Percentiles rank a stretch among this genome's conserved stretches.
These are phyloP conservation scores for Fusarium humuli DNA, from an alignment of 2,329 filamentous ascomycete species.

Conservation along the genomic window DNA sequence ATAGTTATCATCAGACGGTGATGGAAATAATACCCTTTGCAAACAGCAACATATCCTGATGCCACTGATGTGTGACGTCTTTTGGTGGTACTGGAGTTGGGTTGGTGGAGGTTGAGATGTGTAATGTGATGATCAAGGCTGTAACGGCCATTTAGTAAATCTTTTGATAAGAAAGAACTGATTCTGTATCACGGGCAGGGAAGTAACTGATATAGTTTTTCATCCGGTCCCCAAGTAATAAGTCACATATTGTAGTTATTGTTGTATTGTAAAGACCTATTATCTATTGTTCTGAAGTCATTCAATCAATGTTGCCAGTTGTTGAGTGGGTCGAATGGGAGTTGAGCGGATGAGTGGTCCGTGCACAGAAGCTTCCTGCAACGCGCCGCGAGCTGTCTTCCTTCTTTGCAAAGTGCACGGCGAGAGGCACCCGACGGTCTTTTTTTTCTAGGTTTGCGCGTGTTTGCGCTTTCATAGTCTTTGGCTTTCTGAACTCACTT, in stretches of 20 bases:
- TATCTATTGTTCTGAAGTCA: not conserved
- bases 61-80: conserved; percentile 4
- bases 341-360: conserved; percentile 17
- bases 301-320: not conserved
- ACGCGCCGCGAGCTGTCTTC: conserved; percentile 42
- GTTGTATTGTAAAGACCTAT: not conserved
- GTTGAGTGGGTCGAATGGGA: conserved; percentile 4
- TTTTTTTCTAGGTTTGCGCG: conserved; percentile 28
- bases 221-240: not conserved
- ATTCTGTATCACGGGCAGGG: not conserved
- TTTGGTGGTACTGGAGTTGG: conserved; percentile 6
- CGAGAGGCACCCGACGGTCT: conserved; percentile 22
- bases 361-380: conserved; percentile 38
- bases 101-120: not conserved
- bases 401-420: conserved; percentile 28
- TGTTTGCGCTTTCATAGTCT: conserved; percentile 25
- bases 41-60: not conserved
- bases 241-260: not conserved
- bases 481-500: conserved; percentile 7
- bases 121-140: not conserved
- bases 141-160: not conserved
- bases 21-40: conserved; percentile 8
- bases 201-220: accelerated
- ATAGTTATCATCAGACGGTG: conserved; percentile 11
- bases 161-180: not conserved